phyloP scores from a whole-genome alignment of 2,329 filamentous ascomycete genomes.

The Corinectria fuckeliana region DNA sequence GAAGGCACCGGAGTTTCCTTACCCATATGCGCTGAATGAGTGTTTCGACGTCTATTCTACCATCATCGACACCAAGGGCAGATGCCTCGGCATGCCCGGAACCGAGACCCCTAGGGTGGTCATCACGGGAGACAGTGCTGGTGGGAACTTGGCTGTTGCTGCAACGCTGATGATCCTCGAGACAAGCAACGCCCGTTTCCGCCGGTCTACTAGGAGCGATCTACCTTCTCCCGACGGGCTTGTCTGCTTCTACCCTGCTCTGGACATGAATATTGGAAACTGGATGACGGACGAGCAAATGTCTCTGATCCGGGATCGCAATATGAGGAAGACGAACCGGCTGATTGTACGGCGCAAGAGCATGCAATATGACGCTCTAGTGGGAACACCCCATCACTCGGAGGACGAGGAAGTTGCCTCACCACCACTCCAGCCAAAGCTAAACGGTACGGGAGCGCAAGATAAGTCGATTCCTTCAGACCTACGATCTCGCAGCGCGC shows the following conservation, averaged over 20 bases:
- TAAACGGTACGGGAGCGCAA: slow-evolving; percentile 9
- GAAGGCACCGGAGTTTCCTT: slow-evolving; percentile 59
- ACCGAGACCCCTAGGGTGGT: slow-evolving; percentile 48
- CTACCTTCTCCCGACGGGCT: slow-evolving; percentile 81
- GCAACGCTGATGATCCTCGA: slow-evolving; percentile 91
- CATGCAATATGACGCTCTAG: slow-evolving; percentile 84
- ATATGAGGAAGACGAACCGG: slow-evolving; percentile 77
- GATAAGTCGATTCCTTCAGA: slow-evolving; percentile 17
- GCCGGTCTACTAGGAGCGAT: slow-evolving; percentile 50
- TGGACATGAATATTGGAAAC: slow-evolving; percentile 97
- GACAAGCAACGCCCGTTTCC: slow-evolving; percentile 58
- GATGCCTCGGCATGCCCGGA: slow-evolving; percentile 54
- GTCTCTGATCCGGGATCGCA: slow-evolving; percentile 86
- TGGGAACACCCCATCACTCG: slow-evolving; percentile 81
- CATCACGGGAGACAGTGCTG: slow-evolving; percentile 56
- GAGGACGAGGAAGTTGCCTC: slow-evolving; percentile 69
- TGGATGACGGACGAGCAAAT: slow-evolving; percentile 99
- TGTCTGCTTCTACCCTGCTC: slow-evolving; percentile 83
- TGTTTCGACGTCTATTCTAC: slow-evolving; percentile 55
- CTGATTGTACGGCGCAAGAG: slow-evolving; percentile 83
- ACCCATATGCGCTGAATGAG: slow-evolving; percentile 57
- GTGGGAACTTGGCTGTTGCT: slow-evolving; percentile 63
- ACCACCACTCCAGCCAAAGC: slow-evolving; percentile 20
- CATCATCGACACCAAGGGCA: slow-evolving; percentile 45
- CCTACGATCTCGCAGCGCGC: slow-evolving; percentile 42